These are phyloP conservation scores for Epichloe glyceriae DNA, from an alignment of 2,329 filamentous ascomycete species.

Conservation along the genomic window DNA sequence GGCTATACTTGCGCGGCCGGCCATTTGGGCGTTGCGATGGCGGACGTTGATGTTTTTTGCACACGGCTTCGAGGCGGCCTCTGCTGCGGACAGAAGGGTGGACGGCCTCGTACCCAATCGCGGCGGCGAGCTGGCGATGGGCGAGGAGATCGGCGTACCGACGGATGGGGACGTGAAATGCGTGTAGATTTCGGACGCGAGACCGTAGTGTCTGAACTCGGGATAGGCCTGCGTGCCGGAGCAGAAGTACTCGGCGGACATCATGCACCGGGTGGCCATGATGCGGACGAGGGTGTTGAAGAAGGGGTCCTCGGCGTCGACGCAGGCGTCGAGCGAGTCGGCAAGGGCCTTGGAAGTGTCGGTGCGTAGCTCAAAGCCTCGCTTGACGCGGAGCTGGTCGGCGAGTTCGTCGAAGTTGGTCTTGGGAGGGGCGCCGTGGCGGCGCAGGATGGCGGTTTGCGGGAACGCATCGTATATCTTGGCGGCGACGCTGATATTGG, in stretches of 20 bases:
- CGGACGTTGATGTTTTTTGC: constrained; percentile 98
- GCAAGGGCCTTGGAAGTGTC: constrained; percentile 90
- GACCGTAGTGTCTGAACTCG: constrained; percentile 93
- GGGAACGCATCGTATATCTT: constrained; percentile 88
- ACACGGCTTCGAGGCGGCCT: constrained; percentile 79
- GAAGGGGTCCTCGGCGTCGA: constrained; percentile 72
- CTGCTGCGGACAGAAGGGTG: constrained; percentile 70
- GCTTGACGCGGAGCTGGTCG: constrained; percentile 82
- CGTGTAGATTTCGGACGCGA: constrained; percentile 94
- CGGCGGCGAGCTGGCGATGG: constrained; percentile 86
- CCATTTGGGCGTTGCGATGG: constrained; percentile 93
- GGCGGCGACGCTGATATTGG: constrained; percentile 85
- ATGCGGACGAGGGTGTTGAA: constrained; percentile 98
- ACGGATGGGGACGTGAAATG: constrained; percentile 97
- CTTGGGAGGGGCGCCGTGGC: constrained; percentile 83
- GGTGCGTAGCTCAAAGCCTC: constrained; percentile 62
- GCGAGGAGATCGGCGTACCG: constrained; percentile 95
- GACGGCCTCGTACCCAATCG: constrained; percentile 84
- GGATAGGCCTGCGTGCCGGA: constrained; percentile 84
- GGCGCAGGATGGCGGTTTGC: constrained; percentile 84
- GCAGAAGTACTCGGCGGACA: constrained; percentile 96
- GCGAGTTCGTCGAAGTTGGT: constrained; percentile 92
- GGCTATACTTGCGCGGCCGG: constrained; percentile 84
- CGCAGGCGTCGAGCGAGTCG: constrained; percentile 76
- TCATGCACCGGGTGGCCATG: constrained; percentile 97